Conservation (phyloP, 176 grass and related monocot genomes). For the Lolium perenne region DNA sequence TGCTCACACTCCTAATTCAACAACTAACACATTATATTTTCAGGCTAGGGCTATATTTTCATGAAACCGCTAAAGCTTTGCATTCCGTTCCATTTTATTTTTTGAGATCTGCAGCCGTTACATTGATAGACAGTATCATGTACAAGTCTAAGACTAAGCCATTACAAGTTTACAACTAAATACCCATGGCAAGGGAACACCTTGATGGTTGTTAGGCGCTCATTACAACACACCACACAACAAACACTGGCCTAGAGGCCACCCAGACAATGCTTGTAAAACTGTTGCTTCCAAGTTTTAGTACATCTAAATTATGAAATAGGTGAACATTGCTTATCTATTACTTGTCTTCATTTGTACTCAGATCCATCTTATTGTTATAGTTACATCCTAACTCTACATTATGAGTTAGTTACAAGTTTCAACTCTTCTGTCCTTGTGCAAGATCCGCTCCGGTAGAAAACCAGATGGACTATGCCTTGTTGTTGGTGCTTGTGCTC, state of each 20-base stretch:
- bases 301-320: slow-evolving; percentile 1
- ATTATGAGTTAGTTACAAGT: slow-evolving; percentile 34
- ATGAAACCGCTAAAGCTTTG: background rate
- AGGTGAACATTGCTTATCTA: slow-evolving; percentile 11
- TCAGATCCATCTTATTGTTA: slow-evolving; percentile 2
- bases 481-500: slow-evolving; percentile 85
- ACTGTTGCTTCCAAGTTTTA: slow-evolving; percentile 15
- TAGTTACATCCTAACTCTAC: slow-evolving; percentile 9
- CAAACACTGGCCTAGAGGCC: background rate
- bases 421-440: slow-evolving; percentile 47
- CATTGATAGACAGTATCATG: background rate
- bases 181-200: background rate
- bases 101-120: background rate
- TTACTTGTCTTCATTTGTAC: background rate
- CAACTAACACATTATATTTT: background rate
- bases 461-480: slow-evolving; percentile 97
- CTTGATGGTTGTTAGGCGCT: background rate
- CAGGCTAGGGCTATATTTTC: background rate
- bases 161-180: background rate
- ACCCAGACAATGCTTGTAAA: slow-evolving; percentile 1
- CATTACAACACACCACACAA: background rate
- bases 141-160: background rate
- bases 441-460: slow-evolving; percentile 72
- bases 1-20: background rate
- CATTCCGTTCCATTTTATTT: background rate